Percentiles rank a stretch among this genome's conserved stretches.
Evolutionary conservation across 306 rosid species (phyloP).

Genomic region (Quillaja saponaria): DNA sequence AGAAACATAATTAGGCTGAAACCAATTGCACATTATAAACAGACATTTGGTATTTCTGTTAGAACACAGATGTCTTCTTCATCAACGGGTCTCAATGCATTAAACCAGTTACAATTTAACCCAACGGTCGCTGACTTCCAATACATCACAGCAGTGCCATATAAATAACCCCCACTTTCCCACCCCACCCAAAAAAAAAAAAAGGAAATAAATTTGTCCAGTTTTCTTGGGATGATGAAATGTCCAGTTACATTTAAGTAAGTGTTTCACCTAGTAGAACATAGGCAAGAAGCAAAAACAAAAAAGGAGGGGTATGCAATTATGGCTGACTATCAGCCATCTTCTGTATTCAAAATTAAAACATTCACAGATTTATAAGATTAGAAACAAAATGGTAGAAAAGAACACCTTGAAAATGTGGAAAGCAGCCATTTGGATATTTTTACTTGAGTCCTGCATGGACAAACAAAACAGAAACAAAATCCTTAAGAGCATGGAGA

Average conservation of each 20-base stretch:
- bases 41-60: neutral
- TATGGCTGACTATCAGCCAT: too few relatives aligned
- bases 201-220: too few relatives aligned
- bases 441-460: constrained; percentile 93
- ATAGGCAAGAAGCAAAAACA: too few relatives aligned
- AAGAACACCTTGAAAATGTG: constrained; percentile 91
- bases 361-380: neutral
- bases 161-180: too few relatives aligned
- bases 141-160: neutral
- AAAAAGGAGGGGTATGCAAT: too few relatives aligned
- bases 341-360: too few relatives aligned
- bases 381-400: neutral
- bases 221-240: too few relatives aligned
- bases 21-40: neutral
- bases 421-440: constrained; percentile 85
- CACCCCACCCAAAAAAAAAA: too few relatives aligned
- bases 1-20: neutral
- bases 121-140: neutral
- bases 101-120: neutral
- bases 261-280: too few relatives aligned
- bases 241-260: too few relatives aligned
- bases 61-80: constrained; percentile 8
- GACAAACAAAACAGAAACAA: constrained; percentile 20
- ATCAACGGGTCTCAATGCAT: constrained; percentile 5
- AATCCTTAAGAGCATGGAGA: constrained; percentile 27